Conservation (phyloP, 768 basidiomycete genomes). For the Cyclocybe aegerita region DNA sequence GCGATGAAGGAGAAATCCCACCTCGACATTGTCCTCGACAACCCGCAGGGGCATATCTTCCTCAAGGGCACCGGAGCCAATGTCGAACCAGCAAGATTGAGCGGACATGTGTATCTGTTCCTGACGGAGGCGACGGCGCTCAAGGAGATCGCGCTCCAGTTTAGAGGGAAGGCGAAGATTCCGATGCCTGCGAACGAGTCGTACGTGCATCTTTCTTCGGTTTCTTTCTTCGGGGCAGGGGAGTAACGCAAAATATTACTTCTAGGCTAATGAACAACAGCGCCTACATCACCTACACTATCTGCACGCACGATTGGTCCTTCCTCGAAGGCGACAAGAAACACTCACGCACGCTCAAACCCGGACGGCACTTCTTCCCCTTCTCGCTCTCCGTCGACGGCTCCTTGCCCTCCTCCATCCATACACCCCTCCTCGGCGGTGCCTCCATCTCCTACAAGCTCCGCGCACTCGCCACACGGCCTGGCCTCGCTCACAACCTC, state of each 20-base stretch:
- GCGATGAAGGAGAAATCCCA: conserved; percentile 39
- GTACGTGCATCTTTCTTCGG: conserved; percentile 39
- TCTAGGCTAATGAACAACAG: conserved; percentile 39
- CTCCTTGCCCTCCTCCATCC: conserved; percentile 76
- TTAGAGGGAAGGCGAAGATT: conserved; percentile 79
- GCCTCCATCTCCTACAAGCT: conserved; percentile 84
- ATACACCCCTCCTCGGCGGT: conserved; percentile 52
- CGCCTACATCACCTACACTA: conserved; percentile 57
- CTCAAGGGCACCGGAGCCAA: conserved; percentile 82
- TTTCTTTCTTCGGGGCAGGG: conserved; percentile 2
- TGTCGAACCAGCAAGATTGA: conserved; percentile 78
- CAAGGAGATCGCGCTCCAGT: conserved; percentile 81
- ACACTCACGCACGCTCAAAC: conserved; percentile 87
- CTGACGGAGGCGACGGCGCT: conserved; percentile 81
- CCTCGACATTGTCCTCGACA: conserved; percentile 77
- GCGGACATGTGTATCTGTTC: conserved; percentile 78
- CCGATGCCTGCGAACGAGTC: conserved; percentile 57
- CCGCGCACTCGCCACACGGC: conserved; percentile 75
- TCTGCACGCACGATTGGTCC: conserved; percentile 89
- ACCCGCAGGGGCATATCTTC: conserved; percentile 50
- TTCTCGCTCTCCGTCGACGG: conserved; percentile 88
- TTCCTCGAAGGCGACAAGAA: conserved; percentile 84
- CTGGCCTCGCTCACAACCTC: conserved; percentile 59
- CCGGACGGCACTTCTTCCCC: conserved; percentile 92
- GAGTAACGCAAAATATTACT: conserved; percentile 2